Percentiles rank a stretch among this genome's conserved stretches.
These are phyloP conservation scores for Scheffersomyces cryptocercus DNA, from an alignment of 1,139 yeast species.

Conservation along the genomic window DNA sequence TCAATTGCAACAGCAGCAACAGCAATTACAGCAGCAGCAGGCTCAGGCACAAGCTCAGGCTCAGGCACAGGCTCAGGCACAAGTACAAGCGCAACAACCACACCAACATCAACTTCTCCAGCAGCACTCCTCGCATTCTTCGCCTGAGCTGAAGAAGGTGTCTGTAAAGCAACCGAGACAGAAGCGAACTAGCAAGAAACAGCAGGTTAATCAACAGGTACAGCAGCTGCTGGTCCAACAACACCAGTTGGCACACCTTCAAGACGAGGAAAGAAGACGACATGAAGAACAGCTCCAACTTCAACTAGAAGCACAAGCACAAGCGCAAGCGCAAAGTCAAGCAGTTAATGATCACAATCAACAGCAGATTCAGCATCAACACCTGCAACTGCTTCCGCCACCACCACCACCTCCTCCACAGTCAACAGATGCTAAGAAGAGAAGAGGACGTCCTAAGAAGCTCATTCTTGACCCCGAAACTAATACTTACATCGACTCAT, in stretches of 20 bases:
- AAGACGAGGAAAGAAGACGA: conserved; percentile 1
- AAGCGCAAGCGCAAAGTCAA: conserved; percentile 3
- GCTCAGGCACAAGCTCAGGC: conserved; percentile 4
- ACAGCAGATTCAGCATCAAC: conserved; percentile 6
- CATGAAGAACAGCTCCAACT: conserved; percentile 11
- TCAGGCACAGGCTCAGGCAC: conserved; percentile 3
- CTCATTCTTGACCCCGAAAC: conserved; percentile 43
- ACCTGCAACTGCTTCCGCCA: conserved; percentile 2
- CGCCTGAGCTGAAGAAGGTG: conserved; percentile 6
- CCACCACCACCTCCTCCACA: conserved; percentile 6
- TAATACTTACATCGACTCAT: conserved; percentile 44
- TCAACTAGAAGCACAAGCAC: conserved; percentile 6
- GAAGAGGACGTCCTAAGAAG: conserved; percentile 49
- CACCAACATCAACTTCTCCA: conserved; percentile 2
- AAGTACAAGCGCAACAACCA: conserved; percentile 1
- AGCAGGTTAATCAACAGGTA: conserved; percentile 3
- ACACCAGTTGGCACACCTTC: conserved; percentile 10
- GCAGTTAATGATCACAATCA: conserved; percentile 1
- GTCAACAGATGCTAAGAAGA: conserved; percentile 29
- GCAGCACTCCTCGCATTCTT: conserved; percentile 2
- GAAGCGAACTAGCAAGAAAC: background rate
- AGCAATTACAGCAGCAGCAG: conserved; percentile 9
- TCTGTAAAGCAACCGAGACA: conserved; percentile 6
- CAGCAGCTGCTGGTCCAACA: background rate
- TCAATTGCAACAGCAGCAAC: conserved; percentile 15